Percentiles rank a stretch among this genome's conserved stretches.
These are phyloP conservation scores for Tricladium varicosporioides DNA, from an alignment of 2,329 filamentous ascomycete species.

Conservation along the genomic window DNA sequence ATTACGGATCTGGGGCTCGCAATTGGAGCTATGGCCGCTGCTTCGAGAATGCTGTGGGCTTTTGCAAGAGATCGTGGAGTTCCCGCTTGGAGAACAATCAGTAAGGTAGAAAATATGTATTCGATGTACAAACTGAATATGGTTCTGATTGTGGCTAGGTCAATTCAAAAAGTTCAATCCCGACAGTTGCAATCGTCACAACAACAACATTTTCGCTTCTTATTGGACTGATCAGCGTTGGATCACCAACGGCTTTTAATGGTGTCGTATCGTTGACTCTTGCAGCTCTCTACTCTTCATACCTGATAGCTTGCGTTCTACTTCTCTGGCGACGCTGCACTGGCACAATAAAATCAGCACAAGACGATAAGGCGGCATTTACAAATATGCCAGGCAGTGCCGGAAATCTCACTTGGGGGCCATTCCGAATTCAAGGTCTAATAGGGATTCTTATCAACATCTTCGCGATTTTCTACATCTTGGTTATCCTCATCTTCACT, in stretches of 20 bases:
- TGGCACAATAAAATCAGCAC: not conserved
- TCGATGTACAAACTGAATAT: constrained; percentile 3
- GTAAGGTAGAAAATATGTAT: not conserved
- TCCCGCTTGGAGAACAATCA: constrained; percentile 23
- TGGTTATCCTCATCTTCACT: constrained; percentile 3
- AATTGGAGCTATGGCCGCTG: constrained; percentile 34
- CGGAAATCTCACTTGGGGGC: constrained; percentile 44
- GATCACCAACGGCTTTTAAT: constrained; percentile 14
- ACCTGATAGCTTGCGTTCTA: constrained; percentile 2
- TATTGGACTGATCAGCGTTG: constrained; percentile 13
- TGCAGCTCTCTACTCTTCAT: constrained; percentile 4
- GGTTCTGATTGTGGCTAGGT: constrained; percentile 12
- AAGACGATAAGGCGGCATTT: not conserved
- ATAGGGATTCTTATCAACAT: constrained; percentile 32
- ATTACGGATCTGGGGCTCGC: constrained; percentile 39
- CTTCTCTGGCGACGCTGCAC: constrained; percentile 32
- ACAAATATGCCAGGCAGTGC: not conserved
- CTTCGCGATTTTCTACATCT: not conserved
- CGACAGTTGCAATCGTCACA: not conserved
- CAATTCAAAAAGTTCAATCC: constrained; percentile 3
- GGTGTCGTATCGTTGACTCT: constrained; percentile 7
- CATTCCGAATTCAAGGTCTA: constrained; percentile 50
- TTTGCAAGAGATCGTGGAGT: constrained; percentile 39
- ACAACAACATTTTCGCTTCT: constrained; percentile 6
- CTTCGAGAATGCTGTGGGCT: constrained; percentile 41